Conservation (phyloP, 441 rosid genomes). For the Adansonia gregorii region DNA sequence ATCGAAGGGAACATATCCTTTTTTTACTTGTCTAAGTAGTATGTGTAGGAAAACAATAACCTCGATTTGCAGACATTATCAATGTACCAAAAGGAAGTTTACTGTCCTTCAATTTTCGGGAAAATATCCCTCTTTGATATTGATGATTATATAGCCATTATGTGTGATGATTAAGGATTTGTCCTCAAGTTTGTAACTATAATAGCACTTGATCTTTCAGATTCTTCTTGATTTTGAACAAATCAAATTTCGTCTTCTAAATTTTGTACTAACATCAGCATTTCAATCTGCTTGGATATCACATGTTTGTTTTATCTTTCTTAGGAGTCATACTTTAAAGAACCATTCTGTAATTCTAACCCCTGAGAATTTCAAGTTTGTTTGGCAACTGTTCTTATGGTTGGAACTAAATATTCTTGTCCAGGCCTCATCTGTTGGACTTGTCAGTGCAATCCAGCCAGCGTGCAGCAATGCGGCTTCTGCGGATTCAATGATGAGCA, state of each 20-base stretch:
- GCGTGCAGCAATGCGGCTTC: slow-evolving; percentile 81
- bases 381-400: slow-evolving; percentile 20
- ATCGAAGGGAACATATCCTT: not conserved
- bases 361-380: not conserved
- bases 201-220: not conserved
- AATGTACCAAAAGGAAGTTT: not conserved
- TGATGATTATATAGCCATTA: not conserved
- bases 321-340: not conserved
- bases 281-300: slow-evolving; percentile 1
- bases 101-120: no score
- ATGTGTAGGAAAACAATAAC: not conserved
- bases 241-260: not conserved
- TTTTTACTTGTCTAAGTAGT: not conserved
- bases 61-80: not conserved
- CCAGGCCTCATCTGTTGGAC: slow-evolving; percentile 62
- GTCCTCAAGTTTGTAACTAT: not conserved
- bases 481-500: slow-evolving; percentile 73
- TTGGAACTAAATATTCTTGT: slow-evolving; percentile 22
- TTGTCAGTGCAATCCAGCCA: slow-evolving; percentile 59
- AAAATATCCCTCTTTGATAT: no score
- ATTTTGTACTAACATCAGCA: not conserved
- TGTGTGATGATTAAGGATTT: not conserved
- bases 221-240: not conserved
- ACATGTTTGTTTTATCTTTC: slow-evolving; percentile 4
- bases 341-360: not conserved